phyloP scores from a whole-genome alignment of 2,329 filamentous ascomycete species.

The Bimuria novae-zelandiae region DNA sequence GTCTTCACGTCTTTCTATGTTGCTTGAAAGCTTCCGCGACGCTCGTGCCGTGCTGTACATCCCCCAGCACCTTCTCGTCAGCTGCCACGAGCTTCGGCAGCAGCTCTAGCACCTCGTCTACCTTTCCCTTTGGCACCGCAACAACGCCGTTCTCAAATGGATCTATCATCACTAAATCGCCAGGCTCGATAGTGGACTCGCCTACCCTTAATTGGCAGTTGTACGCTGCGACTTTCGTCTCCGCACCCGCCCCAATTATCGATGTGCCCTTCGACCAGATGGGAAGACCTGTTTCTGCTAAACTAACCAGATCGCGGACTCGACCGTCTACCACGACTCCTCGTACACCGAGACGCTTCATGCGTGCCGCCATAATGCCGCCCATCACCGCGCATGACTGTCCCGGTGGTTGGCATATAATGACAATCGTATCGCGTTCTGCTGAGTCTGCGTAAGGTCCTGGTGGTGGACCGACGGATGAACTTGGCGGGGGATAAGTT shows the following conservation, averaged over 20 bases:
- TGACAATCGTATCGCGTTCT: slow-evolving; percentile 62
- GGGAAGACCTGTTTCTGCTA: slow-evolving; percentile 60
- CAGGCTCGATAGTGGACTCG: slow-evolving; percentile 42
- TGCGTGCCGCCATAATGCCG: slow-evolving; percentile 75
- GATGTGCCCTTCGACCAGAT: slow-evolving; percentile 64
- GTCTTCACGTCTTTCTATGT: slow-evolving; percentile 43
- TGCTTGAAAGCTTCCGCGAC: slow-evolving; percentile 70
- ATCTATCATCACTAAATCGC: slow-evolving; percentile 74
- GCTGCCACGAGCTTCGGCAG: slow-evolving; percentile 51
- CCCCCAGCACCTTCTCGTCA: slow-evolving; percentile 55
- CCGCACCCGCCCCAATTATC: slow-evolving; percentile 62
- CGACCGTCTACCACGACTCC: slow-evolving; percentile 71
- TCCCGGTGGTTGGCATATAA: slow-evolving; percentile 67
- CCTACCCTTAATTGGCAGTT: slow-evolving; percentile 47
- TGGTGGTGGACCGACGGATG: slow-evolving; percentile 16
- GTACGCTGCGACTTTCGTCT: slow-evolving; percentile 62
- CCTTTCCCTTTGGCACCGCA: slow-evolving; percentile 64
- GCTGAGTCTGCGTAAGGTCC: slow-evolving; percentile 73
- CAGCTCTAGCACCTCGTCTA: slow-evolving; percentile 65
- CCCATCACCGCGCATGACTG: slow-evolving; percentile 74
- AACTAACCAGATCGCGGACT: slow-evolving; percentile 67
- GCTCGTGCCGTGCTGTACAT: slow-evolving; percentile 65
- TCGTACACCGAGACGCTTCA: slow-evolving; percentile 64
- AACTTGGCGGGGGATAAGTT: slow-evolving; percentile 34
- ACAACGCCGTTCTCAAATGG: slow-evolving; percentile 69